Evolutionary conservation across 768 basidiomycete species (phyloP).

Genomic region (Aureoboletus auriporus): DNA sequence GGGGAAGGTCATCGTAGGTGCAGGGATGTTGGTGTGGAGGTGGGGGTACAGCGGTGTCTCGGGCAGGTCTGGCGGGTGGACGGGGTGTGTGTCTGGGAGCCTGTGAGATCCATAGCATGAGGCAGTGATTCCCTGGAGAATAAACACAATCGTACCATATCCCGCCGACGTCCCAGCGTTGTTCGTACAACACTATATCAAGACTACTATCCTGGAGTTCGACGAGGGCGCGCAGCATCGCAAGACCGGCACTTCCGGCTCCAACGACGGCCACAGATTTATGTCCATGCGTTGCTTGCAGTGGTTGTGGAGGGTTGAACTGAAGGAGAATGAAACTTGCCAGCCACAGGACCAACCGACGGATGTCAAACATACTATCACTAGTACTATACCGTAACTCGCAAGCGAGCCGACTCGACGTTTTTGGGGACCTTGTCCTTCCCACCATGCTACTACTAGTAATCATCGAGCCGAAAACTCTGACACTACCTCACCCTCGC

Average conservation of each 20-base stretch:
- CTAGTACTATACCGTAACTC: too few species aligned
- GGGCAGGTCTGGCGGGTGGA: constrained; percentile 40
- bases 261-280: constrained; percentile 58
- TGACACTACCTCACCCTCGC: too few species aligned
- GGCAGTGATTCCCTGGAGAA: too few species aligned
- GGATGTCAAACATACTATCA: constrained; percentile 9
- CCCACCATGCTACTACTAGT: too few species aligned
- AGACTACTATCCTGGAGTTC: constrained; percentile 44
- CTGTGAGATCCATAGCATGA: constrained; percentile 8
- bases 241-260: constrained; percentile 53
- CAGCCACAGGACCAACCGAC: constrained; percentile 7
- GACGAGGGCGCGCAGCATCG: constrained; percentile 45
- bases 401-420: too few species aligned
- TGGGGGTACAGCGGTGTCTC: constrained; percentile 53
- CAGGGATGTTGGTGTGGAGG: constrained; percentile 55
- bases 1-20: constrained; percentile 58
- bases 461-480: too few species aligned
- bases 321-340: constrained; percentile 6
- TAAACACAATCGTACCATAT: too few species aligned
- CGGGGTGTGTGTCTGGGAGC: constrained; percentile 14
- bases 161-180: constrained; percentile 49
- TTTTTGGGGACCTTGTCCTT: too few species aligned
- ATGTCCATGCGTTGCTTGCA: not conserved
- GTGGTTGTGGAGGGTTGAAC: not conserved
- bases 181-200: constrained; percentile 52